Evolutionary conservation across 2,329 filamentous ascomycete genomes (phyloP).

Genomic region (Rhexocercosporidium sp.): DNA sequence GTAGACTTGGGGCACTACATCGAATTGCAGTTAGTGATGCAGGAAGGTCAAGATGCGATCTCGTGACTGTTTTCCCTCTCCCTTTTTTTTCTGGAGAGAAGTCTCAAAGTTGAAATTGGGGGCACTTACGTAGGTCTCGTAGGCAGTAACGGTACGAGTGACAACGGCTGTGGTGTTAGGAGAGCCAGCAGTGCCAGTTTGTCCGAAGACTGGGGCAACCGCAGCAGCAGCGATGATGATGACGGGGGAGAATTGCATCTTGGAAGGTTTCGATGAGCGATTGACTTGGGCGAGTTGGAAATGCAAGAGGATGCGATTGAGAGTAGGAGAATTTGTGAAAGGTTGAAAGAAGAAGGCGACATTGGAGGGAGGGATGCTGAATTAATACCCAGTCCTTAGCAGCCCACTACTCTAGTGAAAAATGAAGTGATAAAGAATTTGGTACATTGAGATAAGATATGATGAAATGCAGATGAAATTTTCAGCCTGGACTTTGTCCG

Average conservation of each 20-base stretch:
- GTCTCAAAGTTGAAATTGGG: not conserved
- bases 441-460: not conserved
- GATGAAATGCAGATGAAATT: not conserved
- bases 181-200: not conserved
- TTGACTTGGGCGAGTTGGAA: constrained; percentile 19
- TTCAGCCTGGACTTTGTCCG: constrained; percentile 3
- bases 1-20: constrained; percentile 20
- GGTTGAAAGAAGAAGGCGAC: constrained; percentile 10
- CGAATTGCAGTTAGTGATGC: not conserved
- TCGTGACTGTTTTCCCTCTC: no score
- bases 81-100: not conserved
- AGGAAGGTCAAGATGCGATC: not conserved
- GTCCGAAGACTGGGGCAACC: constrained; percentile 9
- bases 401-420: not conserved
- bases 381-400: not conserved
- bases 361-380: not conserved
- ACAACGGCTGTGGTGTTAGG: not conserved
- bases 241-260: constrained; percentile 40
- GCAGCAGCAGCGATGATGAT: constrained; percentile 23
- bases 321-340: not conserved
- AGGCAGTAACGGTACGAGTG: constrained; percentile 27
- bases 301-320: constrained; percentile 6
- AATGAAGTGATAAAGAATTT: not conserved
- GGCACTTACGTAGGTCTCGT: constrained; percentile 21
- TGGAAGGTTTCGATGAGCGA: constrained; percentile 29